Conservation (phyloP, 2,329 filamentous ascomycete genomes). For the Beauveria sp. region DNA sequence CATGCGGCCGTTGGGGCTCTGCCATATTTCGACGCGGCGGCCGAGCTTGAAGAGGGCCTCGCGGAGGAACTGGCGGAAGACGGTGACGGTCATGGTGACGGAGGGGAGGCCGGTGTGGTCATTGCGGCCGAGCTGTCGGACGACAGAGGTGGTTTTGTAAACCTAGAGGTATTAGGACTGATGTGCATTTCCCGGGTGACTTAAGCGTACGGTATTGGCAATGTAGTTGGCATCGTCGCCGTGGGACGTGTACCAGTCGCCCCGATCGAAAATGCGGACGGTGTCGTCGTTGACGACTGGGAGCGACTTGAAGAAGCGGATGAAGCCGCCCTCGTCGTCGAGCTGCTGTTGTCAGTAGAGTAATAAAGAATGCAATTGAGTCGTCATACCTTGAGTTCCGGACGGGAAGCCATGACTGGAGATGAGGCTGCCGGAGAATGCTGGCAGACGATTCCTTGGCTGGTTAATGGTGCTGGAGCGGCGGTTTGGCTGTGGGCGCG, state of each 20-base stretch:
- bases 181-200: not conserved
- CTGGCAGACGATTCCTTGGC: not conserved
- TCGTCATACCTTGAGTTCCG: constrained; percentile 56
- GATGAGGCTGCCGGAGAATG: not conserved
- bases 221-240: constrained; percentile 79
- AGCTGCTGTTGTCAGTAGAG: constrained; percentile 45
- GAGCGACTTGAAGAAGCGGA: constrained; percentile 89
- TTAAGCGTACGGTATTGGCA: constrained; percentile 56
- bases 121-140: constrained; percentile 79
- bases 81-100: constrained; percentile 90
- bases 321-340: constrained; percentile 95
- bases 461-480: not conserved
- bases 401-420: constrained; percentile 58
- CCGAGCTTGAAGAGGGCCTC: constrained; percentile 89
- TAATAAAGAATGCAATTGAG: not conserved
- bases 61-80: constrained; percentile 90
- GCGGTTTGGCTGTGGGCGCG: constrained; percentile 9
- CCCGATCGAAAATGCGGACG: constrained; percentile 85
- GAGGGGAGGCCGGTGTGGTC: constrained; percentile 82
- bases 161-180: constrained; percentile 42
- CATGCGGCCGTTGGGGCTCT: constrained; percentile 66
- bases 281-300: constrained; percentile 63
- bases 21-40: constrained; percentile 87
- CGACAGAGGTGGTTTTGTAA: constrained; percentile 95
- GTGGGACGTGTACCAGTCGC: constrained; percentile 94